Base-by-base conservation (phyloP, 2,329 filamentous ascomycete species). In the Diplocarpon rosae region DNA sequence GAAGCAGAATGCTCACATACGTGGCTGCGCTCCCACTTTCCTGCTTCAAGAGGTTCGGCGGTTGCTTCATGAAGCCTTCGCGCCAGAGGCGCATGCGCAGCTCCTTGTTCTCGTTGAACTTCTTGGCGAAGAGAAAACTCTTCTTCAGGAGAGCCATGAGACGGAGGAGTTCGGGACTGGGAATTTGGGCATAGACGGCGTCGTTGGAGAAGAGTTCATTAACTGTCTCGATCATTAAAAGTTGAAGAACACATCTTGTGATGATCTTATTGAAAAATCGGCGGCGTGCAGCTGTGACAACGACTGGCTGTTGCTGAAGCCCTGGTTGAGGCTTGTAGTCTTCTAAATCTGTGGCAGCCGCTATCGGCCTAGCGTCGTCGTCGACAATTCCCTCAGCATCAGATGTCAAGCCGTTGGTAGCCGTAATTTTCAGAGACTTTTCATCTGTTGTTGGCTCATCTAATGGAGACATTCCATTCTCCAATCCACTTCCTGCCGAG, bases 211-310 rank as follows among this genome's bases (percentile, higher is more conserved):
- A 98, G 39, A 99, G 78, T 65, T 99, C 93, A 59, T 94, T 93
- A 34, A 99, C 93, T 0, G 93, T 99, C 65, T 98, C 93, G 56
- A 98, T 98, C 88, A 98, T 98, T 52, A 99, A 78, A 2, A 98
- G 76, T 64, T 98, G 93, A 8, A 99, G 71, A 3, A 98, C 93
- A 62, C 92, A 99, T 54, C 93, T 90, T 12, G 90, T 95, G 65
- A 99, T 99, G 64, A 99, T 99, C 55, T 90, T 85, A 67, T 98
- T 98, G 73, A 98, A 98, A 70, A 95, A 95, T 42, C 89, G 83
- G 30, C 92, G 79, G 20, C 92, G 84, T 0, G 92, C 88, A 2
- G 88, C 87, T 1, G 92, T 96, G 5, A 99, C 90, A 1, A 93
- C 85, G 5, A 95, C 76, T 0, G 90, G 87, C 48, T 93, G 87